phyloP scores from a whole-genome alignment of 1,284 basidiomycete species.

The Trametes pubescens region DNA sequence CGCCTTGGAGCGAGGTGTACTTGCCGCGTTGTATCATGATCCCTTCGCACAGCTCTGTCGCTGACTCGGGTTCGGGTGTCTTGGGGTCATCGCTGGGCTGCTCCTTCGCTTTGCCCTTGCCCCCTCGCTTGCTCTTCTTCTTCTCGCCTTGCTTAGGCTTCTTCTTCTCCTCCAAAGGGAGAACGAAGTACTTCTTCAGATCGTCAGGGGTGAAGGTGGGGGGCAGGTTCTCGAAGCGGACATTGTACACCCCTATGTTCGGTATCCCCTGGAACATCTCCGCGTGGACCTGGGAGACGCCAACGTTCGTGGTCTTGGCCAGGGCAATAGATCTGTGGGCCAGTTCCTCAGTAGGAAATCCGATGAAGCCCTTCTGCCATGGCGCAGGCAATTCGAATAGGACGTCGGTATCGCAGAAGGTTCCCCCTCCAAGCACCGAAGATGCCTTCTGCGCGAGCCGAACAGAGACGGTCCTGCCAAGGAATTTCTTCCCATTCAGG shows the following conservation, averaged over 20 bases:
- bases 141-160: not conserved
- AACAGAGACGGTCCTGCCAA: constrained; percentile 49
- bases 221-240: constrained; percentile 64
- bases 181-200: constrained; percentile 43
- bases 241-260: constrained; percentile 60
- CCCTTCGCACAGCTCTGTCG: constrained; percentile 44
- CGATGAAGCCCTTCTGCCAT: constrained; percentile 59
- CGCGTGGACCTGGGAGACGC: constrained; percentile 53
- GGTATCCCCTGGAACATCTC: constrained; percentile 62
- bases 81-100: not conserved
- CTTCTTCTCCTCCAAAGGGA: constrained; percentile 1
- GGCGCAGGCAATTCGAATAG: constrained; percentile 57
- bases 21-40: constrained; percentile 61
- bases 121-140: not conserved
- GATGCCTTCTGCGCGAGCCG: constrained; percentile 49
- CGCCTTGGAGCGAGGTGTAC: constrained; percentile 51
- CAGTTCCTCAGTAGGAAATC: constrained; percentile 56
- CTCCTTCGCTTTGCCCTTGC: not conserved
- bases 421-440: constrained; percentile 42
- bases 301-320: constrained; percentile 45
- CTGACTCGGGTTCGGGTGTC: not conserved
- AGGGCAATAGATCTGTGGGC: constrained; percentile 57
- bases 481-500: constrained; percentile 54
- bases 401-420: constrained; percentile 56
- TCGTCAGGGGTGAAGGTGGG: constrained; percentile 49